These are phyloP conservation scores for Fomitopsis pulvina DNA, from an alignment of 768 basidiomycete species.

Conservation along the genomic window DNA sequence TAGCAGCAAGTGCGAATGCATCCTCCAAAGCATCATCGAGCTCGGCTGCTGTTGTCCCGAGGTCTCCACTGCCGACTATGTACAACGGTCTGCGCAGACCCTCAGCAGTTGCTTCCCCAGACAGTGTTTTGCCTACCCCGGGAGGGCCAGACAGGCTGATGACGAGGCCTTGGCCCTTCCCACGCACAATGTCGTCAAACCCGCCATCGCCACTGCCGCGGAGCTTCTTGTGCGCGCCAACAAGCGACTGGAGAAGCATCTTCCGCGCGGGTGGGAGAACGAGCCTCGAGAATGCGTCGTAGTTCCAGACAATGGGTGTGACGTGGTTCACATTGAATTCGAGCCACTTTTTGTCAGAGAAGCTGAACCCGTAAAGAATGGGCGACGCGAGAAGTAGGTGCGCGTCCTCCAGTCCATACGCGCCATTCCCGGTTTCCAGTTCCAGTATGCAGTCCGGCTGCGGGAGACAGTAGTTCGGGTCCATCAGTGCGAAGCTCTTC, in stretches of 20 bases:
- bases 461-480: constrained; percentile 21
- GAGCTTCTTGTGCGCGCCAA: constrained; percentile 13
- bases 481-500: constrained; percentile 21
- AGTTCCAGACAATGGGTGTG: constrained; percentile 34
- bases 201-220: constrained; percentile 7
- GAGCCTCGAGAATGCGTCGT: constrained; percentile 25
- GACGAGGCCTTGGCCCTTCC: constrained; percentile 30
- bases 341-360: constrained; percentile 56
- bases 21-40: constrained; percentile 23
- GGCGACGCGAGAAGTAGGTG: constrained; percentile 51
- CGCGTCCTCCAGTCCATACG: constrained; percentile 38
- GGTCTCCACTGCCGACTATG: constrained; percentile 28
- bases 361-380: constrained; percentile 56
- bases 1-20: constrained; percentile 26
- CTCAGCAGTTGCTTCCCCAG: background rate
- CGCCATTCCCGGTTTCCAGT: background rate
- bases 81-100: constrained; percentile 24
- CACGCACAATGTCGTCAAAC: constrained; percentile 28
- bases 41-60: constrained; percentile 25
- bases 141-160: constrained; percentile 28
- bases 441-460: constrained; percentile 16
- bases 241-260: constrained; percentile 22
- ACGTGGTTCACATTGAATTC: constrained; percentile 56
- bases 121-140: constrained; percentile 18
- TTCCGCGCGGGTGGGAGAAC: constrained; percentile 27